Evolutionary conservation across 805 yeast genomes (phyloP), one percentile per base, ranked within the genome.

Genomic region (Starmerella geochares): DNA sequence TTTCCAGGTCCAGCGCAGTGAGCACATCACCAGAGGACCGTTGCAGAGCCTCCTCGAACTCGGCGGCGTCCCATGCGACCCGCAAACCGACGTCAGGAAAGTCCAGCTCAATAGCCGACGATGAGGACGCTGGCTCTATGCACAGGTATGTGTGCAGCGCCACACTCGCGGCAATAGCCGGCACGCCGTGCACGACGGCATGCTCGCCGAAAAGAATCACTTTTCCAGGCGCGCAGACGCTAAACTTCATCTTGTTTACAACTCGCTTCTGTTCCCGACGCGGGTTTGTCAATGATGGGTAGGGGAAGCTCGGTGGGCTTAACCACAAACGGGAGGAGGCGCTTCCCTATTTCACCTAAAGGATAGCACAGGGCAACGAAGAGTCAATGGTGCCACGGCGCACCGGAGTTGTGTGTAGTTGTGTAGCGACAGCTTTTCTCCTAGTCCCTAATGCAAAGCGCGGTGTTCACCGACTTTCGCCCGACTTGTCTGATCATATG

Each of bases 181-280:
- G 96, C 69, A 79, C 84, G 41, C 84, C 81, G 63, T 84, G 85
- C 0, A 92, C 98, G 1, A 94, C 97, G 7, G 96, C 84, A 62
- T 92, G 98, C 63, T 92, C 98, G 20, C 98, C 98, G 65, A 88
- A 92, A 31, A 92, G 73, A 58, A 92, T 92, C 40, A 87, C 95
- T 62, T 92, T 92, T 3, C 98, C 98, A 0, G 98, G 98, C 0
- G 98, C 92, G 48, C 95, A 84, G 1, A 86, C 85, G 46, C 78
- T 67, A 64, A 88, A 86, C 17, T 28, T 47, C 55, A 52, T 52
- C 4, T 17, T 25, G 44, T 27, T 40, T 40, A 27, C 33, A 9
- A 6, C 5, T 13, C 8, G 29, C 29, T 27, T 27, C 25, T 38
- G 16, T 24, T 23, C 29, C 29, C 5, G 23, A 24, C 29, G 42